These are phyloP conservation scores for Pseudocercospora musae DNA, from an alignment of 2,329 filamentous ascomycete genomes.

Conservation along the genomic window DNA sequence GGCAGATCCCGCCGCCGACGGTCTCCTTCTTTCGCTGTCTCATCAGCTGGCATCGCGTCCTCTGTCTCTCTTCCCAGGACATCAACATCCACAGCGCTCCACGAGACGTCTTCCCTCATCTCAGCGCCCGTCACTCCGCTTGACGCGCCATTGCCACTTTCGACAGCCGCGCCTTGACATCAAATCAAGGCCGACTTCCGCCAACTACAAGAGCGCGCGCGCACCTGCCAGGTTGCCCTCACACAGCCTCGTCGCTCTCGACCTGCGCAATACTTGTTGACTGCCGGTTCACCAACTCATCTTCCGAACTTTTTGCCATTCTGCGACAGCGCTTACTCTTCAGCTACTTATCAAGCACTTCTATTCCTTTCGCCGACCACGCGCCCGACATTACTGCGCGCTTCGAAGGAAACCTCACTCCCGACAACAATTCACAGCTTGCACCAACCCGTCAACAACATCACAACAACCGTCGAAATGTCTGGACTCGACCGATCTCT, in stretches of 20 bases:
- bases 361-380: background rate
- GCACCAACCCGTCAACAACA: constrained; percentile 13
- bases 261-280: constrained; percentile 11
- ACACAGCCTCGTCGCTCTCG: constrained; percentile 9
- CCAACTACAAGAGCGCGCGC: constrained; percentile 5
- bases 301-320: constrained; percentile 1
- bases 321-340: constrained; percentile 12
- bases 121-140: constrained; percentile 8
- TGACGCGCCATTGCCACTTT: constrained; percentile 8
- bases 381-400: constrained; percentile 7
- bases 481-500: constrained; percentile 93
- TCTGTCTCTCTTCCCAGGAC: constrained; percentile 3
- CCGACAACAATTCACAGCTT: background rate
- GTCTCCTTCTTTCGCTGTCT: background rate
- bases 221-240: constrained; percentile 17
- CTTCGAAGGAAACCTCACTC: background rate
- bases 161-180: background rate
- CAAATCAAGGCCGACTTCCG: constrained; percentile 1
- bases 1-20: background rate
- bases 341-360: constrained; percentile 10
- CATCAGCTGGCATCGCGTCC: background rate
- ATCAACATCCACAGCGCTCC: constrained; percentile 7
- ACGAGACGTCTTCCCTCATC: constrained; percentile 6
- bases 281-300: constrained; percentile 6
- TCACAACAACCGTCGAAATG: constrained; percentile 55